A percentile compares a stretch with the other conserved stretches of the same genome.
phyloP scores from a whole-genome alignment of 805 yeast genomes.

The Candida corydali region DNA sequence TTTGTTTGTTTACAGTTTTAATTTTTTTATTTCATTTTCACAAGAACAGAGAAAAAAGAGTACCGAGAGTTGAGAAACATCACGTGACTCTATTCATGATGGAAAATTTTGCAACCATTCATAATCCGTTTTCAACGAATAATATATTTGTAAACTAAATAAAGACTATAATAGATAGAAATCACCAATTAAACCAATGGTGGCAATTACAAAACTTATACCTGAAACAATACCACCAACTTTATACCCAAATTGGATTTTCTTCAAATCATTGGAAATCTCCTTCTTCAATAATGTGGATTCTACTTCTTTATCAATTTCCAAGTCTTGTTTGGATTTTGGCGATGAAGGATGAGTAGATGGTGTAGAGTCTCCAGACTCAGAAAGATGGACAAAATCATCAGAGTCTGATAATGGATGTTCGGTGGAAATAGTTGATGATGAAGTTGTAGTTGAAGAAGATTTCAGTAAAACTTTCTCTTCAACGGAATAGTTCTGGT shows the following conservation, averaged over 20 bases:
- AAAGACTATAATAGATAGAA: conserved; percentile 14
- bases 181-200: conserved; percentile 60
- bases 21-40: too few relatives aligned
- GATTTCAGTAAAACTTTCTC: conserved; percentile 12
- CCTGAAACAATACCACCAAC: conserved; percentile 41
- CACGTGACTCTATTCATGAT: too few relatives aligned
- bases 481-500: conserved; percentile 15
- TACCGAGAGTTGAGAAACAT: too few relatives aligned
- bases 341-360: conserved; percentile 26
- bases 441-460: not conserved
- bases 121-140: too few relatives aligned
- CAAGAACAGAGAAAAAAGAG: too few relatives aligned
- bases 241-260: conserved; percentile 32
- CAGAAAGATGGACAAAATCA: conserved; percentile 37
- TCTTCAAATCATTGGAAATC: conserved; percentile 19
- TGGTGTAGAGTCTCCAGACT: conserved; percentile 27
- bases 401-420: conserved; percentile 16
- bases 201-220: conserved; percentile 44
- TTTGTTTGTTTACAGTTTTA: too few relatives aligned
- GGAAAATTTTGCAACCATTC: too few relatives aligned
- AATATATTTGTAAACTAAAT: too few relatives aligned
- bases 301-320: conserved; percentile 21
- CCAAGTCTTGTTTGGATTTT: conserved; percentile 8
- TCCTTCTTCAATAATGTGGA: conserved; percentile 29
- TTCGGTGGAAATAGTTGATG: not conserved